These are phyloP conservation scores for Rhynchosporium secalis DNA, from an alignment of 2,329 filamentous ascomycete genomes.

Conservation along the genomic window DNA sequence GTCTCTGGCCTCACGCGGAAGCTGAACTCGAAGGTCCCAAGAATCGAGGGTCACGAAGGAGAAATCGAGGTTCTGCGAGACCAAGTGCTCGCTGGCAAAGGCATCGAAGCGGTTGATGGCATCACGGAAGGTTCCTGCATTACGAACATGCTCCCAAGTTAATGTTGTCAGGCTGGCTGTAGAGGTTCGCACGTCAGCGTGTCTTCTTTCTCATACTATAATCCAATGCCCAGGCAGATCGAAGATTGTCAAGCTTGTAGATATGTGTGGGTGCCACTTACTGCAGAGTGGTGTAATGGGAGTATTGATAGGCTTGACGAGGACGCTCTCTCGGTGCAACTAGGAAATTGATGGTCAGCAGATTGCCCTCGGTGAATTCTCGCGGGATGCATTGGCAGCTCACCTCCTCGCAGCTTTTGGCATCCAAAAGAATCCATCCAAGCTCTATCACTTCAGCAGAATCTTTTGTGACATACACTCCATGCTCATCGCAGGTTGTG, in stretches of 20 bases:
- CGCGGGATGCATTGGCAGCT: slow-evolving; percentile 38
- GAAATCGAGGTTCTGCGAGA: slow-evolving; percentile 90
- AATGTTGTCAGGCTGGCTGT: slow-evolving; percentile 93
- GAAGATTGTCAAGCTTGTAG: slow-evolving; percentile 22
- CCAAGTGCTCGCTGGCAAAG: slow-evolving; percentile 89
- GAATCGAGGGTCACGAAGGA: slow-evolving; percentile 98
- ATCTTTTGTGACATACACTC: slow-evolving; percentile 98
- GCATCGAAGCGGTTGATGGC: slow-evolving; percentile 93
- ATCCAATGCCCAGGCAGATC: slow-evolving; percentile 14
- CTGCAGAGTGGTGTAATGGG: slow-evolving; percentile 98
- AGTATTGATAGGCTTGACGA: slow-evolving; percentile 98
- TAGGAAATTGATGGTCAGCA: slow-evolving; percentile 45
- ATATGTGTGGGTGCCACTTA: slow-evolving; percentile 56
- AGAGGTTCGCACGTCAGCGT: slow-evolving; percentile 31
- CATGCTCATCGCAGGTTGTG: slow-evolving; percentile 98
- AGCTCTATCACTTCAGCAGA: slow-evolving; percentile 99
- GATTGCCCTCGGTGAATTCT: slow-evolving; percentile 14
- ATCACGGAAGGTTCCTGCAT: slow-evolving; percentile 95
- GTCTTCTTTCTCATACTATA: slow-evolving; percentile 10
- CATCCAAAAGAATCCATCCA: slow-evolving; percentile 94
- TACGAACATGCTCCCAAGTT: slow-evolving; percentile 98
- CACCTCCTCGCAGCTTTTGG: slow-evolving; percentile 91
- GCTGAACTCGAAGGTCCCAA: slow-evolving; percentile 96
- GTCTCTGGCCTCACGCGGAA: slow-evolving; percentile 95
- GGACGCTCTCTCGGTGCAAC: slow-evolving; percentile 92